Base-by-base conservation (phyloP, 148 eudicot species). In the Chenopodium suecicum region DNA sequence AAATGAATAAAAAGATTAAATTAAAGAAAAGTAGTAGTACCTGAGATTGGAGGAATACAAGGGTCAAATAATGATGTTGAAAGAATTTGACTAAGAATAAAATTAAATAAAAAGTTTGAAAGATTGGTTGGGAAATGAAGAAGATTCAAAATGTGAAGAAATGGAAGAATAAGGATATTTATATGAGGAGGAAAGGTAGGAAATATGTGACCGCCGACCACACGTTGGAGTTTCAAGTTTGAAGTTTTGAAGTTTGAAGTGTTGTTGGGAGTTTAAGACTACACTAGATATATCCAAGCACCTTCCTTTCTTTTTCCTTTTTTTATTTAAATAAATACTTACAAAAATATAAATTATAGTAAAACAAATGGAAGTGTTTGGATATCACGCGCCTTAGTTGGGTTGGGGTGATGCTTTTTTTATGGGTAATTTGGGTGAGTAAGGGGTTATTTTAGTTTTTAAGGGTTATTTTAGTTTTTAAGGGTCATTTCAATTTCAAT, bases 181-280 rank as follows among this genome's bases (percentile, higher is more conserved):
- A 81, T 79, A 37, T 62, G 66, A 58, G 27, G 52, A 22, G 50
- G 32, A 37, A 62, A 22, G 25, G 17, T 1, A 67, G 17, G 58
- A 46, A 20, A 50, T 41, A 41, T 74, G 77, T 25, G 7, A 74
- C 37, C 62, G 86, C 83, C 84, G 83, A 86, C 82, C 77, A 86
- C 81, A 81, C 67, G 83, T 68, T 72, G 76, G 64, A 54, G 66
- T 20, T 23, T 62, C n/a, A 62, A 69, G 10, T 41, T 41, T 41
- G 37, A 34, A 34, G 37, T 34, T 34, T 34, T 34, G 37, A 34
- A 34, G 37, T 34, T 34, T 34, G 44, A 41, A 41, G 44, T 41
- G 44, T 41, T 41, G 44, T 41, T 41, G 44, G 44, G 8, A 41
- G 44, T 41, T 41, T 41, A 41, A 41, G 44, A 41, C 44, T 41